phyloP scores from a whole-genome alignment of 2,329 filamentous ascomycete genomes.

The Aspergillus tanneri region DNA sequence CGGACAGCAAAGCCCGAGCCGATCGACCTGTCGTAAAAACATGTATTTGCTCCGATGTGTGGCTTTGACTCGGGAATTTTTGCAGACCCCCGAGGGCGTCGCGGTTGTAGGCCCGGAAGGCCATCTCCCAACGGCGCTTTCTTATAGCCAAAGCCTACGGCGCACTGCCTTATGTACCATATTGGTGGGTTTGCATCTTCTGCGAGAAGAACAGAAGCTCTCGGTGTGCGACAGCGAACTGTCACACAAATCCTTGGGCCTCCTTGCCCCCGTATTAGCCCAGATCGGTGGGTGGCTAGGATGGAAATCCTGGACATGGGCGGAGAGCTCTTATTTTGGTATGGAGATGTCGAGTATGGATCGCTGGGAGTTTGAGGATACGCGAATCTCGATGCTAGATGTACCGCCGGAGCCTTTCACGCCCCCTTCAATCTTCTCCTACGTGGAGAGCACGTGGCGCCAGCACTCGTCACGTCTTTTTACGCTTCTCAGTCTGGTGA shows the following conservation, averaged over 20 bases:
- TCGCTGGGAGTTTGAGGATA: conserved; percentile 57
- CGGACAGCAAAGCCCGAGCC: conserved; percentile 24
- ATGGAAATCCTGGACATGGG: conserved; percentile 64
- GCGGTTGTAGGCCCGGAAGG: conserved; percentile 56
- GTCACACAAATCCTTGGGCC: conserved; percentile 46
- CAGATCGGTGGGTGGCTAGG: conserved; percentile 81
- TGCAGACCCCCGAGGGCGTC: conserved; percentile 59
- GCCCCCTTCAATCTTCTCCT: conserved; percentile 61
- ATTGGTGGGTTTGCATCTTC: conserved; percentile 73
- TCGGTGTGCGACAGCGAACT: conserved; percentile 58
- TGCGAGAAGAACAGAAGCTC: conserved; percentile 88
- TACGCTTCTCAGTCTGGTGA: conserved; percentile 52
- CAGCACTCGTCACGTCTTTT: conserved; percentile 44
- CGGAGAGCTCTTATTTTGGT: conserved; percentile 55
- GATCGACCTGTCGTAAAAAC: conserved; percentile 38
- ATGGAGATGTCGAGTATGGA: conserved; percentile 59
- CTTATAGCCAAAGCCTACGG: conserved; percentile 56
- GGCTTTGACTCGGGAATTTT: conserved; percentile 63
- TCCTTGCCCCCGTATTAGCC: conserved; percentile 70
- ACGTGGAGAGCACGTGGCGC: conserved; percentile 47
- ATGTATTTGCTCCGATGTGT: conserved; percentile 50
- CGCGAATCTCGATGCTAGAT: conserved; percentile 43
- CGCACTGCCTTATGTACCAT: conserved; percentile 67
- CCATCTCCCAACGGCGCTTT: conserved; percentile 63
- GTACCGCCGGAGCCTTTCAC: conserved; percentile 52